A percentile compares a stretch with the other conserved stretches of the same genome.
These are phyloP conservation scores for Myochromella boudieri DNA, from an alignment of 768 basidiomycete species.

Conservation along the genomic window DNA sequence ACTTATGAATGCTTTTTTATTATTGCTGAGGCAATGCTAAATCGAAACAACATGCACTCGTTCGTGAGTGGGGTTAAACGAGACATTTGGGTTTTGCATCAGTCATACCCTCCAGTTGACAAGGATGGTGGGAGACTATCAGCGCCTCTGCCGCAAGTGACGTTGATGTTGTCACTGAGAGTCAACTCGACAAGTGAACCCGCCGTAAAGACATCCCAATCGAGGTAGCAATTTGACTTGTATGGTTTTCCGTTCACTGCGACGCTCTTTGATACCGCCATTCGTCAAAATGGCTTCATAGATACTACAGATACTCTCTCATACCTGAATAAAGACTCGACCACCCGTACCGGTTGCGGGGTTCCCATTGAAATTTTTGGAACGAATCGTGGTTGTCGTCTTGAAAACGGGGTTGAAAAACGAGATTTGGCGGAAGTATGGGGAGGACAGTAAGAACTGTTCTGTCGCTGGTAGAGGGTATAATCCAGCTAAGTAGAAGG, in stretches of 20 bases:
- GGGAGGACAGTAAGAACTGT: conserved; percentile 60
- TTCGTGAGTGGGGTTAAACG: no score
- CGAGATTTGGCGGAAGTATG: conserved; percentile 59
- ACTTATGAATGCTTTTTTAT: no score
- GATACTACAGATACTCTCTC: conserved; percentile 4
- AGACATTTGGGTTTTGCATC: no score
- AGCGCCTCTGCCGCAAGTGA: conserved; percentile 47
- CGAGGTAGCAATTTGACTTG: conserved; percentile 64
- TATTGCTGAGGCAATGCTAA: no score
- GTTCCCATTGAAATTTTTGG: conserved; percentile 51
- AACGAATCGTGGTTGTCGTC: conserved; percentile 53
- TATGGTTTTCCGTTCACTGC: conserved; percentile 55
- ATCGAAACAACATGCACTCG: no score
- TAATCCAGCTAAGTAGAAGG: conserved; percentile 58
- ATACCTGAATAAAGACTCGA: conserved; percentile 56
- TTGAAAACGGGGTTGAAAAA: conserved; percentile 62
- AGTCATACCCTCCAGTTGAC: conserved; percentile 62
- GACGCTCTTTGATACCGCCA: conserved; percentile 40
- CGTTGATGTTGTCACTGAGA: conserved; percentile 50
- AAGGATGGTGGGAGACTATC: conserved; percentile 58
- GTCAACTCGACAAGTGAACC: conserved; percentile 56
- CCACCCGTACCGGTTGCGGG: conserved; percentile 51
- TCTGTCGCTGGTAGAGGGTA: conserved; percentile 64
- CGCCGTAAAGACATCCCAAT: conserved; percentile 61
- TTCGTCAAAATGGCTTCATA: not conserved